These are phyloP conservation scores for Aspergillus pseudoterreus DNA, from an alignment of 2,329 filamentous ascomycete species.

Conservation along the genomic window DNA sequence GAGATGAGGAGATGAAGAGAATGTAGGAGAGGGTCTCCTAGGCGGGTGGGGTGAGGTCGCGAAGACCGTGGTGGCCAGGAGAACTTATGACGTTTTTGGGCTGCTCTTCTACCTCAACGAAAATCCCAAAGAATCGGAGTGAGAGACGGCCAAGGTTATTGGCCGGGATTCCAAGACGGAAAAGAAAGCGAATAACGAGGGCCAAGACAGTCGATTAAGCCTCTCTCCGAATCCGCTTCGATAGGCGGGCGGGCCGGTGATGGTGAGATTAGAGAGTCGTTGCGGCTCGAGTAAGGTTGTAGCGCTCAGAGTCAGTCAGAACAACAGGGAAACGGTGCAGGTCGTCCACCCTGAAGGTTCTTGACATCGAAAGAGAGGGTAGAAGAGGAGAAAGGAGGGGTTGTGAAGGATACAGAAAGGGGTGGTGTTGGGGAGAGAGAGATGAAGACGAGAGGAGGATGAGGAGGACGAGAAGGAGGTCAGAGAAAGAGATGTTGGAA, in stretches of 20 bases:
- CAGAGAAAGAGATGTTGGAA: conserved; percentile 15
- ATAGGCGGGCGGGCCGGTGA: conserved; percentile 6
- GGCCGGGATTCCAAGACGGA: not conserved
- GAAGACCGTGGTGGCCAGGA: conserved; percentile 26
- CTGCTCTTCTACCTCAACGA: conserved; percentile 25
- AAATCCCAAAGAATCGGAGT: conserved; percentile 19
- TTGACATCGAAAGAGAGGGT: conserved; percentile 11
- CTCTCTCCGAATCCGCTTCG: not conserved
- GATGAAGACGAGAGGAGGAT: conserved; percentile 7
- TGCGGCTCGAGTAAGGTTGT: conserved; percentile 20
- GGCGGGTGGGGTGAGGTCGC: conserved; percentile 22
- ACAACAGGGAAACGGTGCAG: conserved; percentile 40
- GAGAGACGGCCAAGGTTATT: conserved; percentile 3
- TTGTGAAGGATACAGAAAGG: not conserved
- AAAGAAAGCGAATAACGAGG: not conserved
- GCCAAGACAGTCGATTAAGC: not conserved
- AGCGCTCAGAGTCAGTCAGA: conserved; percentile 21
- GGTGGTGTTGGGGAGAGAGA: not conserved
- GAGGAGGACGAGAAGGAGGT: conserved; percentile 5
- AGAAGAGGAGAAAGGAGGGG: not conserved
- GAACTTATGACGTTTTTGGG: conserved; percentile 39
- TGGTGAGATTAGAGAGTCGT: conserved; percentile 12
- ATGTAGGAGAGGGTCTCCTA: conserved; percentile 24
- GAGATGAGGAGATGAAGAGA: conserved; percentile 16
- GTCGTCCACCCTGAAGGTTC: conserved; percentile 32